Evolutionary conservation across 768 basidiomycete genomes (phyloP), one percentile per base, ranked within the genome.

Genomic region (Strobilomyces dryophilus): DNA sequence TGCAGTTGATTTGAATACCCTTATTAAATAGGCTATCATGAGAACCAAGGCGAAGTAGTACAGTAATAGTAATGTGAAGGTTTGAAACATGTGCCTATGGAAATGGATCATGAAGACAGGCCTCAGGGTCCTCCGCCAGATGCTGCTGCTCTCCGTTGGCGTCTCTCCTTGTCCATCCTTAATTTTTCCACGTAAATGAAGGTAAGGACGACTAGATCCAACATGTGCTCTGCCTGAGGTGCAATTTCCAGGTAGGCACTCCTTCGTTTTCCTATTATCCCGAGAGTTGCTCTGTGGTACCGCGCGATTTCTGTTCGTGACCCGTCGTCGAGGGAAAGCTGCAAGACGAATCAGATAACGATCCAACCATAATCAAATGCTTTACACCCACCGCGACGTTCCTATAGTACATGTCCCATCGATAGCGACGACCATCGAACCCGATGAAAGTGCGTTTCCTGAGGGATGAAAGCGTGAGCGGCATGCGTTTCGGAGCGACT

Each of bases 151-250:
- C 0, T 34, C 35, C 59, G 34, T 42, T 2, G 29, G 14, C 54
- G 58, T n/a, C 0, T 17, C 43, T 67, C 66, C 47, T 47, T 59
- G 29, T 69, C 62, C 57, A 49, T 64, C 41, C 68, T 48, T n/a
- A 67, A 26, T 43, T 69, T 69, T 39, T 69, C 66, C 17, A 69
- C 61, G 12, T 64, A 69, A 34, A 69, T 60, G 31, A 69, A 69
- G 8, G 64, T 69, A 15, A 67, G 55, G 24, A 69, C 18, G 32
- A 69, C 8, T n/a, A 61, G 45, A 26, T 69, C 60, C 20, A 66
- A 11, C 54, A 69, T 69, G 29, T 53, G 55, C 27, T 61, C 62
- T 26, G 51, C 61, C n/a, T 56, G 45, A 1, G 62, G 57, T 41
- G 54, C 41, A 5, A 69, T 56, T 17, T 67, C 66, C 34, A 69